phyloP scores from a whole-genome alignment of 345 rosid genomes.

The Eucalyptus erythrocorys region DNA sequence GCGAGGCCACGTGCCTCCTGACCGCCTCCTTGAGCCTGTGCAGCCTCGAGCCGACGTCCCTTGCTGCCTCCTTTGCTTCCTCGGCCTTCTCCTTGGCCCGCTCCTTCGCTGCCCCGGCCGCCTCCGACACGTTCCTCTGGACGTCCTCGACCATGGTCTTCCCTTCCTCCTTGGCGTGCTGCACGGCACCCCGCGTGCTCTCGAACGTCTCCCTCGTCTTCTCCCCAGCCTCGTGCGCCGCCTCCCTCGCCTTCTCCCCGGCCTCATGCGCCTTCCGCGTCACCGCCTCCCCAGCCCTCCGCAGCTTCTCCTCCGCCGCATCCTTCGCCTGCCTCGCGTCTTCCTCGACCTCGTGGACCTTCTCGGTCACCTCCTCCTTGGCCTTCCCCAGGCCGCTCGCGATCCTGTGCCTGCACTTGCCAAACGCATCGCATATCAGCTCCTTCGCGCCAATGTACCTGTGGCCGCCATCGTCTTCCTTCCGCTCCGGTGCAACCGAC shows the following conservation, averaged over 20 bases:
- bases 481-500: neutral
- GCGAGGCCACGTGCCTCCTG: neutral
- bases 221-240: neutral
- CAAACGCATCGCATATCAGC: conserved; percentile 45
- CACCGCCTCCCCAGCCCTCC: neutral
- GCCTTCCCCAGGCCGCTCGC: conserved; percentile 26
- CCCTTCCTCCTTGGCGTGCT: neutral
- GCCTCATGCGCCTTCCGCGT: neutral
- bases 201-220: neutral
- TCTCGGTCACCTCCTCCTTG: conserved; percentile 12
- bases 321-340: conserved; percentile 4
- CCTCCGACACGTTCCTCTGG: neutral
- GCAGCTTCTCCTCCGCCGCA: neutral
- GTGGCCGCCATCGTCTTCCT: neutral
- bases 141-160: neutral
- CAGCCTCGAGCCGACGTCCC: neutral
- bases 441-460: conserved; percentile 15
- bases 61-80: neutral
- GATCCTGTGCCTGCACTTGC: conserved; percentile 42
- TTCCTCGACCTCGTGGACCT: neutral
- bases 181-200: neutral
- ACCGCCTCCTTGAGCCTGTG: neutral
- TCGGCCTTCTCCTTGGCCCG: neutral
- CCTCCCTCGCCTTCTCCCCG: neutral
- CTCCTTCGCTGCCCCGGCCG: neutral